phyloP scores from a whole-genome alignment of 805 yeast genomes.

The Monosporozyma aquatica region DNA sequence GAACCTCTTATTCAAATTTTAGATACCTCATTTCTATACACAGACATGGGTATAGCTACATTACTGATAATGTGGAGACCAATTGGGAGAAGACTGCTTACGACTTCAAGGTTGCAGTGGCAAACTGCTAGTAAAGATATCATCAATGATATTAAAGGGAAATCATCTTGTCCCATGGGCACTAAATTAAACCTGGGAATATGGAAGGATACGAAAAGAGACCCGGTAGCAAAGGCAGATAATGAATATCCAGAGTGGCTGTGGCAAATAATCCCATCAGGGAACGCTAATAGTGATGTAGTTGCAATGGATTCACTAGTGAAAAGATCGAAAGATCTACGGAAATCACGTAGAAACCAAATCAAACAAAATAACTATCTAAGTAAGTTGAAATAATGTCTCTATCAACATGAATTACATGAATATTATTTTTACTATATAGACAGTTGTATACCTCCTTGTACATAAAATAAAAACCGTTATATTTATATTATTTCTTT shows the following conservation, averaged over 20 bases:
- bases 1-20: too few relatives aligned
- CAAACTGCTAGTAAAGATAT: too few relatives aligned
- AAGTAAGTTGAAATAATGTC: constrained; percentile 10
- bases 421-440: too few relatives aligned
- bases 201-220: constrained; percentile 65
- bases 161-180: constrained; percentile 59
- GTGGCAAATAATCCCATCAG: constrained; percentile 66
- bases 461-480: constrained; percentile 1
- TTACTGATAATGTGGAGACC: too few relatives aligned
- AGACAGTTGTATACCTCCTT: too few relatives aligned
- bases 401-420: too few relatives aligned
- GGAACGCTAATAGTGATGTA: not conserved
- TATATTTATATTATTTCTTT: not conserved
- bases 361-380: constrained; percentile 74
- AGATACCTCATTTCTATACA: too few relatives aligned
- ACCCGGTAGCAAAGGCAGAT: constrained; percentile 81
- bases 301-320: not conserved
- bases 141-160: not conserved
- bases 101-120: too few relatives aligned
- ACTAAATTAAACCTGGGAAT: constrained; percentile 64
- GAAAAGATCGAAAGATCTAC: constrained; percentile 46
- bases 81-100: too few relatives aligned
- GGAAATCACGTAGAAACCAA: constrained; percentile 55
- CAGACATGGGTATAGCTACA: too few relatives aligned
- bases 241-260: constrained; percentile 91